Base-by-base conservation (phyloP, 805 yeast genomes). In the Candida gorgasii region DNA sequence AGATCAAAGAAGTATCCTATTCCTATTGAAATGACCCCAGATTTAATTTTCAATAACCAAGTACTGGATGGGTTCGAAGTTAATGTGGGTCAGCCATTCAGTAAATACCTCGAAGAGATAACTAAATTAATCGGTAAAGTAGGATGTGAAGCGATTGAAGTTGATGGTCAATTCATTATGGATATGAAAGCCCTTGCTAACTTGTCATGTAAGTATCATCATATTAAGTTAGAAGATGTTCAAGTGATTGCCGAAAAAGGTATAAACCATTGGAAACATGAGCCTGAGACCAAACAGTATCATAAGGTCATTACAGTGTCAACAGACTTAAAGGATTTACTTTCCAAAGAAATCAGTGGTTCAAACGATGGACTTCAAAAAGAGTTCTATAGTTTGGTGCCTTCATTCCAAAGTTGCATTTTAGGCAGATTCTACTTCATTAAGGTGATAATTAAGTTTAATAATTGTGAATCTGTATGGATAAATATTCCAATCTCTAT, bases 11-110 rank as follows among this genome's bases (percentile, higher is more conserved):
- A 54, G 17, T 44, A 61, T 13, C 69, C 71, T 1, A 55, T 69
- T 6, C 73, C 73, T 0, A 53, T 69, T 3, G 70, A 61, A 22
- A 40, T 69, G 24, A 63, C 62, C 31, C 67, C 62, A n/a, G 73
- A 64, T 36, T 57, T 65, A 55, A 38, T 68, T 6, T 69, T 65
- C 50, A 57, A 57, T 20, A 65, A 68, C 50, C 44, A 43, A 0
- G 30, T 51, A 1, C 35, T 14, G 15, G 72, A 69, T 40, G 55
- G 58, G 36, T 67, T 64, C 45, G 67, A 65, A 39, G 34, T 52
- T 31, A 47, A 61, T 27, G 44, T 46, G 1, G 23, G 36, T 11
- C 33, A 41, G 22, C 32, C 14, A 59, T 67, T 13, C 56, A 67
- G 40, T 51, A 53, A 37, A 53, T 58, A 20, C 57, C 62, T 52